Evolutionary conservation across 2,329 filamentous ascomycete species (phyloP).

Genomic region (Neonectria ditissima): DNA sequence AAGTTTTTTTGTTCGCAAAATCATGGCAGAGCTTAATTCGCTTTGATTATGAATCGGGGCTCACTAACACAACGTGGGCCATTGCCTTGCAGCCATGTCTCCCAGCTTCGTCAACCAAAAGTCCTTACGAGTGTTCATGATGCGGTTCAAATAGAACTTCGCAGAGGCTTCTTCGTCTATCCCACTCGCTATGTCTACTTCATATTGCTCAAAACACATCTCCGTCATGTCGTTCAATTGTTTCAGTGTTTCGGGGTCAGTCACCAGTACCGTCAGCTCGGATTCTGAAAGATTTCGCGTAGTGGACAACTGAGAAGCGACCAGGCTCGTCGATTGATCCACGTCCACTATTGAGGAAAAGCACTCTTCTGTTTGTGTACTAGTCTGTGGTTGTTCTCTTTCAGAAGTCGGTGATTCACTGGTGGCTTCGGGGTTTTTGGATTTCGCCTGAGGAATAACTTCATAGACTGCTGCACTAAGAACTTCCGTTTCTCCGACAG

Average conservation of each 20-base stretch:
- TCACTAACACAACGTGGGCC: not conserved
- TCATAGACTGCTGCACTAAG: not conserved
- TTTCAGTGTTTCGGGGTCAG: conserved; percentile 40
- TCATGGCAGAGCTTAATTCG: not conserved
- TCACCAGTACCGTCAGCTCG: conserved; percentile 38
- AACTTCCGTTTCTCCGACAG: not conserved
- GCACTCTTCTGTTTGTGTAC: not conserved
- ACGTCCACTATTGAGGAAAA: not conserved
- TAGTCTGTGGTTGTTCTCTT: not conserved
- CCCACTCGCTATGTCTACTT: conserved; percentile 43
- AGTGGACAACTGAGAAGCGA: not conserved
- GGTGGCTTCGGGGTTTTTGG: not conserved
- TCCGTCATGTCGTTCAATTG: conserved; percentile 43
- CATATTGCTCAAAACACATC: conserved; percentile 49
- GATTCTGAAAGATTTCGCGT: not conserved
- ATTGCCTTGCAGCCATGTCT: conserved; percentile 13
- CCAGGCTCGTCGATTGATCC: not conserved
- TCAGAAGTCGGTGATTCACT: not conserved
- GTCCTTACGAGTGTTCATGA: conserved; percentile 42
- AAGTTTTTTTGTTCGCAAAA: not conserved
- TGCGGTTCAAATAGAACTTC: conserved; percentile 47
- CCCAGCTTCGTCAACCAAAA: conserved; percentile 48
- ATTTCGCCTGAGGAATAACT: not conserved
- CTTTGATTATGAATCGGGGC: too few species aligned
- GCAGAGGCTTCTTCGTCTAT: conserved; percentile 40